A percentile compares a stretch with the other conserved stretches of the same genome.
phyloP scores from a whole-genome alignment of 805 yeast species.

The Maudiozyma serrabonitensis region DNA sequence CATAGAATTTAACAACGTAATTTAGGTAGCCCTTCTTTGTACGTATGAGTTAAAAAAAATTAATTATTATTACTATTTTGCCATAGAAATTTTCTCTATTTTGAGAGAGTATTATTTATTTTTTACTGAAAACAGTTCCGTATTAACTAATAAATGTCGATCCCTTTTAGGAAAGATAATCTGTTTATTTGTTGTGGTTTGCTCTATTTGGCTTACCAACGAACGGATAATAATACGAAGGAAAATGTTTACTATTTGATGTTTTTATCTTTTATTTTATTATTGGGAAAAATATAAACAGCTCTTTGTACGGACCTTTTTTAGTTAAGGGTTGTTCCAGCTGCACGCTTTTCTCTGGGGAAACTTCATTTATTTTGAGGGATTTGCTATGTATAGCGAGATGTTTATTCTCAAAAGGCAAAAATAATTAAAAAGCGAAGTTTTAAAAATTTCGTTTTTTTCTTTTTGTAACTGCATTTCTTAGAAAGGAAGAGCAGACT shows the following conservation, averaged over 20 bases:
- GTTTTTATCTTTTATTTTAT: background rate
- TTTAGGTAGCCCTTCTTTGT: background rate
- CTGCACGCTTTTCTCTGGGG: background rate
- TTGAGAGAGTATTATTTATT: background rate
- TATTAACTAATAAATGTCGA: background rate
- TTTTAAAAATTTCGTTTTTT: background rate
- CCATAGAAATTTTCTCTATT: background rate
- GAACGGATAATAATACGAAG: background rate
- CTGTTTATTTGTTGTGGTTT: background rate
- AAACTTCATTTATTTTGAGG: background rate
- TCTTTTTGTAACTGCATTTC: too few relatives aligned
- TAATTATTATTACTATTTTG: too few relatives aligned
- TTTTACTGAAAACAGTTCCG: background rate
- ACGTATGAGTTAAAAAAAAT: too few relatives aligned
- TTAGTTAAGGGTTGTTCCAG: background rate
- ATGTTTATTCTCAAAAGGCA: too few relatives aligned
- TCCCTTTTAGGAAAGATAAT: background rate
- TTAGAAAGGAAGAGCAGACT: too few relatives aligned
- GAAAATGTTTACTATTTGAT: background rate
- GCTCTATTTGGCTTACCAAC: background rate
- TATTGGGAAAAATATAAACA: background rate
- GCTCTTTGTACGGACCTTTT: background rate
- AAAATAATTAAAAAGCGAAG: background rate
- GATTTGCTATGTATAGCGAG: background rate
- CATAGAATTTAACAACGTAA: background rate